These are phyloP conservation scores for Fusarium paranaense DNA, from an alignment of 2,329 filamentous ascomycete genomes.

Conservation along the genomic window DNA sequence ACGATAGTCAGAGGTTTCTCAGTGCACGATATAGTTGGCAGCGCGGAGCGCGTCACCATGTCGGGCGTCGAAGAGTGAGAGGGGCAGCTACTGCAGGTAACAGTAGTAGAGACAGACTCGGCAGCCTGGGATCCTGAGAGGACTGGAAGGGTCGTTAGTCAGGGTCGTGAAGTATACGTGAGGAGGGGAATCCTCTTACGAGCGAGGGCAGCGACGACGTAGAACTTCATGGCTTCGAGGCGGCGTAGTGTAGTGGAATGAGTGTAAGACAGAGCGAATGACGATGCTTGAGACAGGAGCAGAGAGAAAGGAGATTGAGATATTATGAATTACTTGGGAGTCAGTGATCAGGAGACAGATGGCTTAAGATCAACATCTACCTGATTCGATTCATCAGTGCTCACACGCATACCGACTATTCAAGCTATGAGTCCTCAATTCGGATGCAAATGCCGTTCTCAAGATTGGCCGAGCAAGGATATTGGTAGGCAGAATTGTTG, in stretches of 20 bases:
- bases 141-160: conserved; percentile 5
- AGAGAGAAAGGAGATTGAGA: background rate
- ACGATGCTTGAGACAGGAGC: background rate
- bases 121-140: conserved; percentile 26
- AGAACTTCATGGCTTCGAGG: conserved; percentile 31
- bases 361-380: background rate
- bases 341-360: background rate
- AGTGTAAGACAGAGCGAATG: conserved; percentile 18
- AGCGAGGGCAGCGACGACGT: conserved; percentile 9
- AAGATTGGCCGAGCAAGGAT: background rate
- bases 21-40: conserved; percentile 25
- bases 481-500: background rate
- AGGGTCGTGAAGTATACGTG: fast-evolving
- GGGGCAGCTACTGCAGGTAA: conserved; percentile 27
- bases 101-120: conserved; percentile 28
- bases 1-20: conserved; percentile 21
- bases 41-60: conserved; percentile 28
- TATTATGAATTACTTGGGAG: background rate
- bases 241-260: background rate
- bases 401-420: background rate
- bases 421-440: background rate
- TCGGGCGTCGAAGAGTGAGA: conserved; percentile 13
- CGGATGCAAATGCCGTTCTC: background rate
- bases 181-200: conserved; percentile 5
- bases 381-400: background rate